Evolutionary conservation across 2,329 filamentous ascomycete species (phyloP).

Genomic region (Aspergillus sp.): DNA sequence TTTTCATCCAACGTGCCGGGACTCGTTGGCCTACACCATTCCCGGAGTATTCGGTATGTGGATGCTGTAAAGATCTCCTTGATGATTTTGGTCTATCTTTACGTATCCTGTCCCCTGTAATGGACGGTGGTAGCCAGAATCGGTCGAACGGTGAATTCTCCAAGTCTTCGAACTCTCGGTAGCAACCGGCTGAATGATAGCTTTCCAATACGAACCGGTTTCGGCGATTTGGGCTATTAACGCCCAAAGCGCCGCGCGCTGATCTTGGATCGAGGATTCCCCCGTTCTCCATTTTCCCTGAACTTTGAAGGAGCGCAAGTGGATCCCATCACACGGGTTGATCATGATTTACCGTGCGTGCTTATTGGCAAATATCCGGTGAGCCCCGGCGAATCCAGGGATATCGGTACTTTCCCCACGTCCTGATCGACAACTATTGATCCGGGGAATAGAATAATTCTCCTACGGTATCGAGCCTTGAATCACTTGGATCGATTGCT

Average conservation of each 20-base stretch:
- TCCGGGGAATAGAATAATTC: neutral
- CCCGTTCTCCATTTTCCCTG: neutral
- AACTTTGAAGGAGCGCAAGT: neutral
- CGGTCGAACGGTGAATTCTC: neutral
- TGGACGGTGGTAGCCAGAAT: too few species aligned
- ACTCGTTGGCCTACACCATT: too few species aligned
- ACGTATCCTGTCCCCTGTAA: neutral
- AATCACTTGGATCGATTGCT: neutral
- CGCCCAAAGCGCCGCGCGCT: neutral
- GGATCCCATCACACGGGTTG: neutral
- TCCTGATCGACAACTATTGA: neutral
- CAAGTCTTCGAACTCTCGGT: neutral
- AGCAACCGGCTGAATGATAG: neutral
- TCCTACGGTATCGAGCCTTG: neutral
- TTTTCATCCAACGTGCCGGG: too few species aligned
- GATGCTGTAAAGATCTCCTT: neutral
- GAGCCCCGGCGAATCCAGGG: neutral
- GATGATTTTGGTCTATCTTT: neutral
- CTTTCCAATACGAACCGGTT: neutral
- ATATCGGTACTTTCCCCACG: neutral
- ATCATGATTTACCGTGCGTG: neutral
- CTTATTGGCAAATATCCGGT: neutral
- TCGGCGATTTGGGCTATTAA: neutral
- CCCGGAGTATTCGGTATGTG: neutral
- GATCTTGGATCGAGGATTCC: neutral